These are phyloP conservation scores for Mycena crocata DNA, from an alignment of 768 basidiomycete genomes.

Conservation along the genomic window DNA sequence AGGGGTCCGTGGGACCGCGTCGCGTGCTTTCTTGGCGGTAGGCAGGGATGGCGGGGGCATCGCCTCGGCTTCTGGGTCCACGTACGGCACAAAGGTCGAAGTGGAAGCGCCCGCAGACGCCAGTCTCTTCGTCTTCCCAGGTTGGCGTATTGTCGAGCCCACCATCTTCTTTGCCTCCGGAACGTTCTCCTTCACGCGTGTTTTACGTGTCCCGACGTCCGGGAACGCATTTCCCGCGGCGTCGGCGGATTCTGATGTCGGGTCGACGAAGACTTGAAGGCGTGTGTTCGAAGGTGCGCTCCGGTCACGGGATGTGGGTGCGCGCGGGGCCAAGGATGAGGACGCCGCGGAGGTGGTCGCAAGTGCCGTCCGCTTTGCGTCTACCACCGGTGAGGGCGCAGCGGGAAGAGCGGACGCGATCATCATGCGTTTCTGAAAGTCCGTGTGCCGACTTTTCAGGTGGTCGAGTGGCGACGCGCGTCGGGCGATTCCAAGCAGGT, in stretches of 20 bases:
- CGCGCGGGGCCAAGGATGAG: slow-evolving; percentile 44
- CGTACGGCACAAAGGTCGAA: slow-evolving; percentile 67
- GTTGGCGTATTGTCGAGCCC: slow-evolving; percentile 74
- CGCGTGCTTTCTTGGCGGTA: slow-evolving; percentile 24
- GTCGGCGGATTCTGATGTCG: slow-evolving; percentile 59
- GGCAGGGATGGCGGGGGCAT: slow-evolving; percentile 56
- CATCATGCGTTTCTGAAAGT: slow-evolving; percentile 96
- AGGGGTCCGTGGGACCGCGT: slow-evolving; percentile 36
- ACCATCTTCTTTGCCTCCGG: slow-evolving; percentile 75
- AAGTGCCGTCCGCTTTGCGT: slow-evolving; percentile 55
- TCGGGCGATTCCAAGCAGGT: slow-evolving; percentile 88
- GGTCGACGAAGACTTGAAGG: slow-evolving; percentile 81
- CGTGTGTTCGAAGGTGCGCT: slow-evolving; percentile 63
- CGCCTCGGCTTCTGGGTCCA: slow-evolving; percentile 67
- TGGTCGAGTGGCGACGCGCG: slow-evolving; percentile 85
- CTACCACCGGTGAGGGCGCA: slow-evolving; percentile 46
- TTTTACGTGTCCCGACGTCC: slow-evolving; percentile 82
- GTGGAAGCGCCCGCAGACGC: slow-evolving; percentile 51
- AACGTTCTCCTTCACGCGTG: slow-evolving; percentile 83
- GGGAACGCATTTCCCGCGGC: slow-evolving; percentile 66
- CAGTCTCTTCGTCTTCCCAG: slow-evolving; percentile 66
- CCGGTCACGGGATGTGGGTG: slow-evolving; percentile 41
- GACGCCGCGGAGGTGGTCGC: slow-evolving; percentile 55
- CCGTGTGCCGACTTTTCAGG: slow-evolving; percentile 79
- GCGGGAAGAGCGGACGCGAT: slow-evolving; percentile 52